Conservation (phyloP, 2,329 filamentous ascomycete species). For the Talaromyces rugulosus region DNA sequence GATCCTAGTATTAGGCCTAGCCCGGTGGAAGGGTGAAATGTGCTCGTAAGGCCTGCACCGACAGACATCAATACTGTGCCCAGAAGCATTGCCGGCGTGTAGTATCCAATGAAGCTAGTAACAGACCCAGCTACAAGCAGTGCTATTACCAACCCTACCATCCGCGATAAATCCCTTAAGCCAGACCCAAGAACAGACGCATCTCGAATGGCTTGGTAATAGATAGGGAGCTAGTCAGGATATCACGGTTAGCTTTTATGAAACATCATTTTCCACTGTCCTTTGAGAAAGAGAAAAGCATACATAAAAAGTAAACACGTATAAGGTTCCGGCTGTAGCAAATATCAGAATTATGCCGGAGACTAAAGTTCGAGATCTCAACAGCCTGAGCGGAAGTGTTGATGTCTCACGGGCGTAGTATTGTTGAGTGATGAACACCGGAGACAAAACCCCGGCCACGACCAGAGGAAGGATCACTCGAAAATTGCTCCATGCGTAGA, state of each 20-base stretch:
- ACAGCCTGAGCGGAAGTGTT: conserved; percentile 29
- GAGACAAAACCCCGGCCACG: conserved; percentile 7
- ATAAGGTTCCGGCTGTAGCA: conserved; percentile 32
- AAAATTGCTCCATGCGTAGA: conserved; percentile 9
- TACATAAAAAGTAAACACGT: too few relatives aligned
- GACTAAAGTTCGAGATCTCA: conserved; percentile 34
- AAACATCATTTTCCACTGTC: too few relatives aligned
- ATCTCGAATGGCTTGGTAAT: conserved; percentile 35
- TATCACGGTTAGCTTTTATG: too few relatives aligned
- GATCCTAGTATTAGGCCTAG: too few relatives aligned
- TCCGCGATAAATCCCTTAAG: conserved; percentile 38
- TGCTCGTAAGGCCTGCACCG: conserved; percentile 20
- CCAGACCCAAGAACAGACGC: conserved; percentile 31
- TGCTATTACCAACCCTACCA: conserved; percentile 28
- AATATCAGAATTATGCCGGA: conserved; percentile 32
- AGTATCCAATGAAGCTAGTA: conserved; percentile 22
- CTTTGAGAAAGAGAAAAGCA: too few relatives aligned
- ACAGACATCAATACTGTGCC: conserved; percentile 23
- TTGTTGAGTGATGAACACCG: neutral
- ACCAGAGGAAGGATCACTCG: conserved; percentile 11
- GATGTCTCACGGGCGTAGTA: neutral
- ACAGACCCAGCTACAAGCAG: conserved; percentile 23
- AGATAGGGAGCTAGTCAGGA: conserved; percentile 26
- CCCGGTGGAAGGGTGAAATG: too few relatives aligned
- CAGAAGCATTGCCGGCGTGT: conserved; percentile 21